These are phyloP conservation scores for Rachicladosporium sp. DNA, from an alignment of 2,329 filamentous ascomycete species.

Conservation along the genomic window DNA sequence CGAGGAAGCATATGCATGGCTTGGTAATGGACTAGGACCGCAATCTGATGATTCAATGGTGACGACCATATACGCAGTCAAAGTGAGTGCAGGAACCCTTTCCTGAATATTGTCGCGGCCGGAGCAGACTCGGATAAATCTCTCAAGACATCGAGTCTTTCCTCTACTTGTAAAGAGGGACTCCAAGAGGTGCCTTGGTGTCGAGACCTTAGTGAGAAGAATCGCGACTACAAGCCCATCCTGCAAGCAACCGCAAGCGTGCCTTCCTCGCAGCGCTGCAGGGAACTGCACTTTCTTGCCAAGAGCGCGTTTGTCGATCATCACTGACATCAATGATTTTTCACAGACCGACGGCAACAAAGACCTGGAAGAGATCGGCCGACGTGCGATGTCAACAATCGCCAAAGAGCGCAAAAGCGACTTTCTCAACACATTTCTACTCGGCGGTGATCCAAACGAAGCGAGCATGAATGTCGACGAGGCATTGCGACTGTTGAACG, in stretches of 20 bases:
- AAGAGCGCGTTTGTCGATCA: not conserved
- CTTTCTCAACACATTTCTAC: conserved; percentile 39
- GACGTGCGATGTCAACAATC: conserved; percentile 46
- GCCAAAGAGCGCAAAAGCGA: conserved; percentile 46
- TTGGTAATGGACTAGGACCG: conserved; percentile 37
- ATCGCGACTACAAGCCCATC: too few species aligned
- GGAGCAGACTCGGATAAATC: not conserved
- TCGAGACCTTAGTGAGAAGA: too few species aligned
- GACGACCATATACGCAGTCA: conserved; percentile 43
- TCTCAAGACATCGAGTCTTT: not conserved
- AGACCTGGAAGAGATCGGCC: conserved; percentile 36
- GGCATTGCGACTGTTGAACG: conserved; percentile 36
- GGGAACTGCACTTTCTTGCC: too few species aligned
- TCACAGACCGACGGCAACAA: conserved; percentile 39
- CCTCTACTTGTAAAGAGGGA: too few species aligned
- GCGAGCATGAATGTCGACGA: conserved; percentile 44
- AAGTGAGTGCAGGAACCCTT: conserved; percentile 29
- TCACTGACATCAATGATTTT: not conserved
- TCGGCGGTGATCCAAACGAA: conserved; percentile 37
- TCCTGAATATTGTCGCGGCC: not conserved
- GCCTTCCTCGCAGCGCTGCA: not conserved
- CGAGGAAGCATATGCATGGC: conserved; percentile 50
- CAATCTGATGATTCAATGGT: conserved; percentile 45
- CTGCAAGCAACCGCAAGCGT: too few species aligned
- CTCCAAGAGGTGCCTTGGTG: too few species aligned